These are phyloP conservation scores for Wickerhamomyces sp. DNA, from an alignment of 1,139 yeast species.

Conservation along the genomic window DNA sequence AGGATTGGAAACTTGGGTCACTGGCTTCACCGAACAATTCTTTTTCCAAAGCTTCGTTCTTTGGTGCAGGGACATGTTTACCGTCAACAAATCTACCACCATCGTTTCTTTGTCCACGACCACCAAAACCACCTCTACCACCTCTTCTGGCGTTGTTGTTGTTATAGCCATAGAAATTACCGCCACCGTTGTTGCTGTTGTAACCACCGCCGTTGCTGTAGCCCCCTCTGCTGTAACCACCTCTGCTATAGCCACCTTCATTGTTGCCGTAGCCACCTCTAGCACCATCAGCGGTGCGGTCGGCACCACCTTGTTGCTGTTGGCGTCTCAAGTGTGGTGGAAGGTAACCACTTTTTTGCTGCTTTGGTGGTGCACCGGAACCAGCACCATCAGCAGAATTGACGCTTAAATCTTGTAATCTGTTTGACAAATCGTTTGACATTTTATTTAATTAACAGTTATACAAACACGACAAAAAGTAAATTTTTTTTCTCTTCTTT, in stretches of 20 bases:
- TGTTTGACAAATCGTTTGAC: slow-evolving; percentile 31
- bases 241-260: not conserved
- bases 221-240: slow-evolving; percentile 22
- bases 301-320: slow-evolving; percentile 15
- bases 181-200: slow-evolving; percentile 25
- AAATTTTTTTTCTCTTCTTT: slow-evolving; percentile 2
- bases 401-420: slow-evolving; percentile 40
- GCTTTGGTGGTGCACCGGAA: slow-evolving; percentile 8
- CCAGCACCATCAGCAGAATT: slow-evolving; percentile 24
- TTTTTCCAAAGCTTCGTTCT: slow-evolving; percentile 64
- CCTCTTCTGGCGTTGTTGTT: no score
- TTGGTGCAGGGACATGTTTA: slow-evolving; percentile 78
- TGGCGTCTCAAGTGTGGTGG: slow-evolving; percentile 65
- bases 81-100: slow-evolving; percentile 83
- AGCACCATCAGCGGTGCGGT: no score
- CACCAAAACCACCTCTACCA: slow-evolving; percentile 25
- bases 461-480: no score
- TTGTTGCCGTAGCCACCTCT: slow-evolving; percentile 21
- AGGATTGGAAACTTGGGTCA: slow-evolving; percentile 78
- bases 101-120: slow-evolving; percentile 29
- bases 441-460: slow-evolving; percentile 30
- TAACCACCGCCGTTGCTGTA: slow-evolving; percentile 27
- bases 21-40: slow-evolving; percentile 87
- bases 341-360: slow-evolving; percentile 37
- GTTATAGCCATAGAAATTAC: slow-evolving; percentile 36